A percentile compares a stretch with the other conserved stretches of the same genome.
Conservation (phyloP, 2,329 filamentous ascomycete genomes). For the Paecilomyces formosus region DNA sequence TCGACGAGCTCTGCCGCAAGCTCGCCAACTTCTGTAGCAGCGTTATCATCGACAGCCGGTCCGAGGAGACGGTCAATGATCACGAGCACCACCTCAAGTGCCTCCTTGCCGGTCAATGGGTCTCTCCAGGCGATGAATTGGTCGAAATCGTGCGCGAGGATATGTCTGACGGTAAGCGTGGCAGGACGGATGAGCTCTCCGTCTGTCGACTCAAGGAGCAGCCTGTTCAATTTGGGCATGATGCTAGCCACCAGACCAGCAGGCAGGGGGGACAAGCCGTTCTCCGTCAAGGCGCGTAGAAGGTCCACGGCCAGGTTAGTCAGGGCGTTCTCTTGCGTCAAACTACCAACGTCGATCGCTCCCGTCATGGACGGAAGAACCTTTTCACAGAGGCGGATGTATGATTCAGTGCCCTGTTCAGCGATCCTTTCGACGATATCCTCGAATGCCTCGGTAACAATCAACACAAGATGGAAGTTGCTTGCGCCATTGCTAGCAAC, state of each 20-base stretch:
- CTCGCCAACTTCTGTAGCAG: constrained; percentile 90
- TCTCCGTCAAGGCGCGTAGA: constrained; percentile 70
- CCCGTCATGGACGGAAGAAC: constrained; percentile 81
- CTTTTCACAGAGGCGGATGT: constrained; percentile 72
- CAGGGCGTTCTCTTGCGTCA: constrained; percentile 72
- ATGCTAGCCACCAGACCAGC: constrained; percentile 75
- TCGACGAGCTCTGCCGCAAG: constrained; percentile 92
- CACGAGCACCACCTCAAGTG: constrained; percentile 79
- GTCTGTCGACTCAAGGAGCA: constrained; percentile 77
- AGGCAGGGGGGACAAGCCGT: constrained; percentile 78
- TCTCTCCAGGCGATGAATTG: constrained; percentile 87
- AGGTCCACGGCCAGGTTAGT: constrained; percentile 83
- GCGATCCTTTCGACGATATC: constrained; percentile 68
- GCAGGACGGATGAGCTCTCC: constrained; percentile 82
- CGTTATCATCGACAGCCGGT: constrained; percentile 79
- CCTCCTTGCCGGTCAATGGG: constrained; percentile 64
- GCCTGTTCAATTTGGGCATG: constrained; percentile 76
- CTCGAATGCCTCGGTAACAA: constrained; percentile 87
- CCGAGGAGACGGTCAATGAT: constrained; percentile 89
- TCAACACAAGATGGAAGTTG: constrained; percentile 84
- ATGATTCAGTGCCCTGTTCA: constrained; percentile 58
- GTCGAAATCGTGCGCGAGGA: constrained; percentile 80
- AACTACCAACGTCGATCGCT: constrained; percentile 78
- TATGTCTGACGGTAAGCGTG: constrained; percentile 78
- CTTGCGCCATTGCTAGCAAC: constrained; percentile 80